Percentiles rank a stretch among this genome's conserved stretches.
These are phyloP conservation scores for Cercophora scortea DNA, from an alignment of 495 filamentous ascomycete genomes.

Conservation along the genomic window DNA sequence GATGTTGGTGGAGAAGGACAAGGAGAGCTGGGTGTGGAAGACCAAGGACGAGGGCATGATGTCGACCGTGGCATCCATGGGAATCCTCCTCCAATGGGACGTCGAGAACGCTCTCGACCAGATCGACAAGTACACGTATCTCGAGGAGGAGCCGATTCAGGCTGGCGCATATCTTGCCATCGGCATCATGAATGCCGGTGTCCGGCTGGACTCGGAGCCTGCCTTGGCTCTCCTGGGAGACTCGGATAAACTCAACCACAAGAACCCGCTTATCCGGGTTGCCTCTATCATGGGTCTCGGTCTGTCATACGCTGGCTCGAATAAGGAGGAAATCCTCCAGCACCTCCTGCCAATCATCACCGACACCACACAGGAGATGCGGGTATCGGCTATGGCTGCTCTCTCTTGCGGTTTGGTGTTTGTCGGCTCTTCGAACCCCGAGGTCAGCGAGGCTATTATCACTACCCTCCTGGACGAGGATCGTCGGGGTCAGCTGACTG, in stretches of 20 bases:
- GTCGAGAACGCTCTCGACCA: constrained; percentile 81
- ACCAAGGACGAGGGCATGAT: constrained; percentile 98
- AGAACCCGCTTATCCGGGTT: constrained; percentile 65
- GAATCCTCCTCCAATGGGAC: constrained; percentile 85
- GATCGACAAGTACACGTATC: constrained; percentile 88
- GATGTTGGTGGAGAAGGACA: constrained; percentile 79
- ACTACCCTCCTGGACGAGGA: constrained; percentile 89
- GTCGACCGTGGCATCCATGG: constrained; percentile 87
- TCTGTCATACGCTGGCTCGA: constrained; percentile 85
- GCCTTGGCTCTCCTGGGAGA: constrained; percentile 79
- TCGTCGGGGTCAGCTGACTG: constrained; percentile 74
- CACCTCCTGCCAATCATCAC: constrained; percentile 76
- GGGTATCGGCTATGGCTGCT: constrained; percentile 92
- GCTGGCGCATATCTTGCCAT: constrained; percentile 85
- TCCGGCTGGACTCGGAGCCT: constrained; percentile 77
- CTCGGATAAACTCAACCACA: constrained; percentile 63
- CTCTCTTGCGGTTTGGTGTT: constrained; percentile 85
- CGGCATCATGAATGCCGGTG: constrained; percentile 89
- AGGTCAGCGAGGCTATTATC: constrained; percentile 82
- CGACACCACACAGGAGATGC: constrained; percentile 79
- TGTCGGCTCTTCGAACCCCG: constrained; percentile 83
- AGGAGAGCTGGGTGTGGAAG: constrained; percentile 95
- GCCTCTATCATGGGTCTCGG: constrained; percentile 93
- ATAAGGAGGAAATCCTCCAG: constrained; percentile 75
- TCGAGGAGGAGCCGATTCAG: constrained; percentile 73